A percentile compares a stretch with the other conserved stretches of the same genome.
Evolutionary conservation across 192 early-diverging fungal species (phyloP).

Genomic region (Coemansia sp.): DNA sequence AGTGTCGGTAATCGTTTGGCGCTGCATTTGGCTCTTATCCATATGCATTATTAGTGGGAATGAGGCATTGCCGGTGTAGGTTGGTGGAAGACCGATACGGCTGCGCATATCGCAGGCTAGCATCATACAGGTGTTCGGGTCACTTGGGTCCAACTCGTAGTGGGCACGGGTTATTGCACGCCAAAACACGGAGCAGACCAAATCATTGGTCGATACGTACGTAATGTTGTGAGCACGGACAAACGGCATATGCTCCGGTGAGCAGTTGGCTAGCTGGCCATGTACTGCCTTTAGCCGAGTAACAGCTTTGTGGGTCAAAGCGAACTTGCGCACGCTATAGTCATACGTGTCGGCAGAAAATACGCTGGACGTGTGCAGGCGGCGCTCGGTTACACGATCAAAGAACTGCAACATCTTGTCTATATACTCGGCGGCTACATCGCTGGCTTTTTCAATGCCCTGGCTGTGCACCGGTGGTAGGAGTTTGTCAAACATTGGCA

Average conservation of each 20-base stretch:
- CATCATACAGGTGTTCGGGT: slow-evolving; percentile 43
- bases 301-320: slow-evolving; percentile 3
- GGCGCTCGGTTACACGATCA: background rate
- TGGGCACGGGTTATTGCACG: slow-evolving; percentile 44
- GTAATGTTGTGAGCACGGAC: slow-evolving; percentile 8
- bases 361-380: background rate
- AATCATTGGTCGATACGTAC: slow-evolving; percentile 42
- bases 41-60: slow-evolving; percentile 37
- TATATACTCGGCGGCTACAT: background rate
- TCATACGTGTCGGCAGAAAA: no score
- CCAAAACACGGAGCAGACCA: slow-evolving; percentile 36
- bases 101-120: slow-evolving; percentile 41
- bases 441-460: background rate
- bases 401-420: background rate
- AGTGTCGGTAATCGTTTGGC: slow-evolving; percentile 32
- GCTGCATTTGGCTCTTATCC: slow-evolving; percentile 15
- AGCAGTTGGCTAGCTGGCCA: slow-evolving; percentile 15
- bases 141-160: background rate
- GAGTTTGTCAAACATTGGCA: background rate
- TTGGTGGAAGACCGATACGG: slow-evolving; percentile 20
- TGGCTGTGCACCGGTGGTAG: background rate
- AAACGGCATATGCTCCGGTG: background rate
- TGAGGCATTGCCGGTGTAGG: slow-evolving; percentile 44
- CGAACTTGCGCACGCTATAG: slow-evolving; percentile 16
- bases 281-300: slow-evolving; percentile 21